These are phyloP conservation scores for Neurospora discreta DNA, from an alignment of 495 filamentous ascomycete species.

Conservation along the genomic window DNA sequence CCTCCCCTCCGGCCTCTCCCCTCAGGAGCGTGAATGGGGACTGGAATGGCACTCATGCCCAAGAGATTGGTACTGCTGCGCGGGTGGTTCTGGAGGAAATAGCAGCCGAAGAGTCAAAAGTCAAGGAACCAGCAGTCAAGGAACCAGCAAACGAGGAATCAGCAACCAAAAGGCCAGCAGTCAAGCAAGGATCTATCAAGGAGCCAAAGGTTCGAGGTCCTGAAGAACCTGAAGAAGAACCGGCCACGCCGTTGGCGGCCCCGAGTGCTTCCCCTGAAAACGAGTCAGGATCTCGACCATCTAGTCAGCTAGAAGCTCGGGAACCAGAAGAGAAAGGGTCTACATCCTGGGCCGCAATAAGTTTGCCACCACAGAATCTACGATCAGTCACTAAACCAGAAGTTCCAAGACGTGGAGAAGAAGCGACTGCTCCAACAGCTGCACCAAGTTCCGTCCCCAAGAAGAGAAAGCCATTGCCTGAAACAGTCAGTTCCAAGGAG, in stretches of 20 bases:
- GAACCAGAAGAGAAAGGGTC: background rate
- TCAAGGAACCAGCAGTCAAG: background rate
- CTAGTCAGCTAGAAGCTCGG: background rate
- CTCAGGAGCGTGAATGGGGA: background rate
- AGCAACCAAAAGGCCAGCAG: background rate
- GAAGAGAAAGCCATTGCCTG: background rate
- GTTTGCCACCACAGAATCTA: background rate
- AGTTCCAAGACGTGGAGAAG: background rate
- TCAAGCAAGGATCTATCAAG: background rate
- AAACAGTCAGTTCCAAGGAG: background rate
- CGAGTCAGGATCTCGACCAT: background rate
- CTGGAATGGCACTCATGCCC: background rate
- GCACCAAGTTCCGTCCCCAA: background rate
- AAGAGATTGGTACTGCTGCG: background rate
- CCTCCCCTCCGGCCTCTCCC: background rate
- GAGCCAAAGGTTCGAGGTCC: background rate
- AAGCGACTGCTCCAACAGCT: background rate
- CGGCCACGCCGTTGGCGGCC: background rate
- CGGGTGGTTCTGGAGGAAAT: background rate
- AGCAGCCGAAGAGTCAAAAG: background rate
- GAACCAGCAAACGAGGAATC: background rate
- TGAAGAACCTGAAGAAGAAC: background rate
- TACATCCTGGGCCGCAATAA: background rate
- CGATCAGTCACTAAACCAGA: background rate
- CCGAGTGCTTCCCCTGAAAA: background rate